Percentiles rank a stretch among this genome's conserved stretches.
Conservation (phyloP, 2,329 filamentous ascomycete genomes). For the Calonectria leucothoes region DNA sequence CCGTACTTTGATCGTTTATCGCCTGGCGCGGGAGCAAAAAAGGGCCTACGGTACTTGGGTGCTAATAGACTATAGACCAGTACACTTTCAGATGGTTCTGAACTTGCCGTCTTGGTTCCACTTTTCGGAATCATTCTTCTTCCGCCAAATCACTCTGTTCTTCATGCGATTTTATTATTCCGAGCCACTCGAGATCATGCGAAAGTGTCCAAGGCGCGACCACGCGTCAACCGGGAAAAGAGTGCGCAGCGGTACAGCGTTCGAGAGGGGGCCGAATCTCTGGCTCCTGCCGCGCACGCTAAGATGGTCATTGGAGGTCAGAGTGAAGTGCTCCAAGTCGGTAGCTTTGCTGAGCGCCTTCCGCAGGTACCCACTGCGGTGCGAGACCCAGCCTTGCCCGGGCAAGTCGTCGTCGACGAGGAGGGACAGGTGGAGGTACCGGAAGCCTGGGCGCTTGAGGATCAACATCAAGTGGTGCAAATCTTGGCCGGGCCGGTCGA, state of each 20-base stretch:
- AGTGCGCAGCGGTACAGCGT: not conserved
- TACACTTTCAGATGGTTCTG: too few relatives aligned
- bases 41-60: too few relatives aligned
- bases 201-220: not conserved
- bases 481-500: not conserved
- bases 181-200: too few relatives aligned
- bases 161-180: too few relatives aligned
- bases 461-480: not conserved
- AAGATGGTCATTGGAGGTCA: too few relatives aligned
- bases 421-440: not conserved
- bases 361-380: not conserved
- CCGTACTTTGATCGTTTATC: too few relatives aligned
- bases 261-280: too few relatives aligned
- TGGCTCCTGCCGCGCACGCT: not conserved
- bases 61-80: too few relatives aligned
- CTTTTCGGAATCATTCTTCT: too few relatives aligned
- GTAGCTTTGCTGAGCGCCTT: not conserved
- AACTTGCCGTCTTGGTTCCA: too few relatives aligned
- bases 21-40: too few relatives aligned
- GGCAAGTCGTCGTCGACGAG: not conserved
- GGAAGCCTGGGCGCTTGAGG: not conserved
- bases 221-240: not conserved
- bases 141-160: too few relatives aligned
- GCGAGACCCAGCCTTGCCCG: not conserved
- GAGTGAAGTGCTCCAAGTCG: not conserved